Base-by-base conservation (phyloP, 2,329 filamentous ascomycete genomes). In the Verticillium nubilum region DNA sequence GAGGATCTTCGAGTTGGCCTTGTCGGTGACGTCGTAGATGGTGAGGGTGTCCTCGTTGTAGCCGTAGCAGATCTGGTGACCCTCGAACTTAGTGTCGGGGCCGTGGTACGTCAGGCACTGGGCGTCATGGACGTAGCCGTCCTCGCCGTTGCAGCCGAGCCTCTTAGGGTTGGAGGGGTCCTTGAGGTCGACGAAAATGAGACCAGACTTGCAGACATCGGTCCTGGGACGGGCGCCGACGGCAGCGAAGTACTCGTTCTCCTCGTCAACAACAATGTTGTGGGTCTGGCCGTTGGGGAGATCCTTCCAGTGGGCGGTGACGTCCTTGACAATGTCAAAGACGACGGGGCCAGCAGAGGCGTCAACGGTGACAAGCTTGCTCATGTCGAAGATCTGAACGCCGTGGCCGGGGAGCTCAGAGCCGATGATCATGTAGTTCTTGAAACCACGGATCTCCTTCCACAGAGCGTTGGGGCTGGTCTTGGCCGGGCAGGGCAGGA, bases 371-470 rank as follows among this genome's bases (percentile, higher is more conserved):
- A 78, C 66, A 12, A 82, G 73, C 71, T 64, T 37, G 73, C 59
- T 80, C 79, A 85, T 76, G 65, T 86, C 83, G 64, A 86, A 86
- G 67, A 86, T 80, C 69, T 86, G 84, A 31, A 86, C 76, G 35
- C 80, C 79, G 65, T 86, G 83, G 58, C 71, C 67, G n/a, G 64
- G 62, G 3, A 78, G 75, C 64, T 74, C 72, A 57, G 67, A 71
- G 29, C 72, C 72, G 28, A 74, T 70, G 54, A 73, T 60, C 58
- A 67, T 61, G 60, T 65, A 68, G 62, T 67, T 62, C 64, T 66
- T 68, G 65, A 66, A 73, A 1, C 66, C 66, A 15, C 67, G 64
- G 62, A 74, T 70, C 65, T 74, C 72, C 17, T 70, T 65, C 72
- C 71, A 74, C 27, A 65, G 33, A 23, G 61, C 59, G 29, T 52